Percentiles rank a stretch among this genome's conserved stretches.
Evolutionary conservation across 2,329 filamentous ascomycete genomes (phyloP).

Genomic region (Sporothrix pallida): DNA sequence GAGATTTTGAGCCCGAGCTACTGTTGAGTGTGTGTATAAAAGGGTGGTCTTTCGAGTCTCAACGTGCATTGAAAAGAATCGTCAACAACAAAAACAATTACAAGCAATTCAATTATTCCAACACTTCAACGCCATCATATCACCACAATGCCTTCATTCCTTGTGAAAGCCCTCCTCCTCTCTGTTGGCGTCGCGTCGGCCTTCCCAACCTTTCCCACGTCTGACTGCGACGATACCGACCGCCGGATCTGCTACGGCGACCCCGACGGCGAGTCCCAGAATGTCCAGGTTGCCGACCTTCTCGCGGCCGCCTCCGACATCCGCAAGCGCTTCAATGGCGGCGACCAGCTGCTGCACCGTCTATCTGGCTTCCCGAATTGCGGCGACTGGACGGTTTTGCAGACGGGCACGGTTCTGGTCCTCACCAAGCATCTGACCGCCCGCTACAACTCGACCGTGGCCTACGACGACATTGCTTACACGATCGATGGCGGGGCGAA

Average conservation of each 20-base stretch:
- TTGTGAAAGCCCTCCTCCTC: background rate
- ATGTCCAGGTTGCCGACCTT: background rate
- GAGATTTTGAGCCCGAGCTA: background rate
- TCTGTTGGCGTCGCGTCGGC: background rate
- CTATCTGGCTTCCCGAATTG: background rate
- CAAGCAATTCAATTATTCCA: too few species aligned
- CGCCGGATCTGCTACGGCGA: background rate
- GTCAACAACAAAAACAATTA: too few species aligned
- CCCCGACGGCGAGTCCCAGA: background rate
- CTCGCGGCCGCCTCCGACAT: background rate
- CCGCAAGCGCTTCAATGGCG: background rate
- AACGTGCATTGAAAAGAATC: too few species aligned
- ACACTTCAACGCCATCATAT: too few species aligned
- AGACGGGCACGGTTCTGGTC: background rate
- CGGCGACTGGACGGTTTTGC: background rate
- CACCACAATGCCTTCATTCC: background rate
- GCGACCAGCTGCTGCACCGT: background rate
- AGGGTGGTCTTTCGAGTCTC: too few species aligned
- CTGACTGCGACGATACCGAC: background rate
- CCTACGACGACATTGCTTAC: slow-evolving; percentile 3
- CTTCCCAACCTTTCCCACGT: background rate
- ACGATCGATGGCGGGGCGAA: background rate
- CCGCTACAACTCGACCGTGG: background rate
- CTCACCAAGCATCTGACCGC: slow-evolving; percentile 1
- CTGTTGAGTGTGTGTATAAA: background rate